Conservation (phyloP, 768 basidiomycete species). For the Leccinum variicolor region DNA sequence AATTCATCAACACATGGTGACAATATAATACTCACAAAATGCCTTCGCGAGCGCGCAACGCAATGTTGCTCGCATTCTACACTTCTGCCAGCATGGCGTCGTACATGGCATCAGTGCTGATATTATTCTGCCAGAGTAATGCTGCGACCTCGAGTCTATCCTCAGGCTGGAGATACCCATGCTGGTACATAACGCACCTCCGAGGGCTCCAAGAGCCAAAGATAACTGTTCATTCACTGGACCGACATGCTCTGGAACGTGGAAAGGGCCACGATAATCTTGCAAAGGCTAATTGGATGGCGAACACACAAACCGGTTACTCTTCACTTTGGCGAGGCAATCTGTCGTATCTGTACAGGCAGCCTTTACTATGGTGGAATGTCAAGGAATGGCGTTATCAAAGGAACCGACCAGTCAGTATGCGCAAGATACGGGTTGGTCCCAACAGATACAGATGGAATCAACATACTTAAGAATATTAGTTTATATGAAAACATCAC, state of each 20-base stretch:
- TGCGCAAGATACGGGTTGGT: no score
- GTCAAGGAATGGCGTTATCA: conserved; percentile 59
- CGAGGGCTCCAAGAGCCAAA: conserved; percentile 89
- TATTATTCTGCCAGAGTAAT: conserved; percentile 75
- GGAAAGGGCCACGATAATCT: conserved; percentile 67
- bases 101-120: conserved; percentile 87
- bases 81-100: conserved; percentile 73
- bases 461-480: conserved; percentile 47
- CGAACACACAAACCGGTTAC: conserved; percentile 62
- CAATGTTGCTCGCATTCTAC: no score
- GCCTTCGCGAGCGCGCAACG: no score
- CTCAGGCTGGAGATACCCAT: conserved; percentile 68
- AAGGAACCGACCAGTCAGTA: conserved; percentile 2
- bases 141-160: conserved; percentile 77
- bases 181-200: conserved; percentile 76
- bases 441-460: background rate
- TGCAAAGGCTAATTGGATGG: conserved; percentile 73
- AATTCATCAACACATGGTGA: no score
- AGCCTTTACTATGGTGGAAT: conserved; percentile 69
- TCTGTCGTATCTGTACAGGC: conserved; percentile 72
- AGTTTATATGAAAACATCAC: conserved; percentile 32
- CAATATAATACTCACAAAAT: no score
- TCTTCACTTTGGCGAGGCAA: conserved; percentile 51
- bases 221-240: conserved; percentile 76
- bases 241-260: conserved; percentile 64